A percentile compares a stretch with the other conserved stretches of the same genome.
Evolutionary conservation across 208 protist genomes (phyloP).

Genomic region (Acanthamoeba castellanii): DNA sequence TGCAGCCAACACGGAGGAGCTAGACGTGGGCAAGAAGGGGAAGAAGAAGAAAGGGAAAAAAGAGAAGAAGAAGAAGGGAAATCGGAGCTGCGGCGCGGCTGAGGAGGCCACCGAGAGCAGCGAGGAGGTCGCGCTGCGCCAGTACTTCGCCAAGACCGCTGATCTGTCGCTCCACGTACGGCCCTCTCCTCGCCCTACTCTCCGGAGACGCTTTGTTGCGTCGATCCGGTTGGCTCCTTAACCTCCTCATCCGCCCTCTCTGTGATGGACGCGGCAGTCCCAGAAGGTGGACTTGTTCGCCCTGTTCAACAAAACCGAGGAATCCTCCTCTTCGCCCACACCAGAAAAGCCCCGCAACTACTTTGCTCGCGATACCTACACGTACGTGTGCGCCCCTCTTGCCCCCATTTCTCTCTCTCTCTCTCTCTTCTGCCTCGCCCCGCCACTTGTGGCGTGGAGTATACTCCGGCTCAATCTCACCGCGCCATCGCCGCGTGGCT

Average conservation of each 20-base stretch:
- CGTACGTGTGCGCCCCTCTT: neutral
- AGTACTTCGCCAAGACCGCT: neutral
- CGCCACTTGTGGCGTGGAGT: too few species aligned
- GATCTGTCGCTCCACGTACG: neutral
- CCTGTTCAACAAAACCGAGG: conserved; percentile 67
- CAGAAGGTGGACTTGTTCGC: conserved; percentile 18
- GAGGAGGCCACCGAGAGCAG: neutral
- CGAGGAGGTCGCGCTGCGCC: neutral
- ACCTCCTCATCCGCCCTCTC: neutral
- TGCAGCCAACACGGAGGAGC: neutral
- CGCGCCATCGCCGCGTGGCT: too few species aligned
- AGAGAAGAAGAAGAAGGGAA: neutral
- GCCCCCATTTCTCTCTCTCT: neutral
- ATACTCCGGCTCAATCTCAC: too few species aligned
- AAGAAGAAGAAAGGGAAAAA: conserved; percentile 38
- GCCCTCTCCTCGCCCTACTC: neutral
- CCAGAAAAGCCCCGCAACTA: conserved; percentile 43
- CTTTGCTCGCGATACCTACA: neutral
- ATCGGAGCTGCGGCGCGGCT: neutral
- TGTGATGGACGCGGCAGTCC: neutral
- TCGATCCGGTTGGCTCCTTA: neutral
- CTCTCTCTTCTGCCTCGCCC: neutral
- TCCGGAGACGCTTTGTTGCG: neutral
- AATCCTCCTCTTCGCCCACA: neutral
- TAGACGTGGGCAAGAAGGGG: neutral